Base-by-base conservation (phyloP, 257 asterid species). In the Solanum piurae region DNA sequence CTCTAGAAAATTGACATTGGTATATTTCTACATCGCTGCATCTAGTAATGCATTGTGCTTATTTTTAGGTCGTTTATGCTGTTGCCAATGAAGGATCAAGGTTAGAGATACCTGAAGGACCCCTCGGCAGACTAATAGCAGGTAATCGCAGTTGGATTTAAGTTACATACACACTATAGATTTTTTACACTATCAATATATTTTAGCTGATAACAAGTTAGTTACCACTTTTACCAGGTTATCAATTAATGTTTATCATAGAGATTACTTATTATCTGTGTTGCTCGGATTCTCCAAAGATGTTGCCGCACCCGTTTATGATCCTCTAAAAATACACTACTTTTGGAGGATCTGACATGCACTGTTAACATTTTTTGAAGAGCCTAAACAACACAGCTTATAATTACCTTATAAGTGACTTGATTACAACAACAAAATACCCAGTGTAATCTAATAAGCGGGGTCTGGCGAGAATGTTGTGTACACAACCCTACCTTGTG, bases 71-170 rank as follows among this genome's bases (percentile, higher is more conserved):
- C 44, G 92, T 90, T 72, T 89, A 89, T 86, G 89, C 93, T 33
- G 94, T 93, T 83, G 94, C 93, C 13, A 86, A 95, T 58, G 95
- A 94, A 89, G 96, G 98, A 80, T 92, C 98, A 2, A 92, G 98
- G 77, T 88, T 96, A 89, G 95, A 95, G 92, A 93, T 95, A 83
- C 99, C 99, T 11, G 96, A 94, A 87, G 98, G 98, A 23, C 96
- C 98, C 76, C 91, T 95, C 34, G 96, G 98, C 88, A 92, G 92
- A 89, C 93, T 96, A 77, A 96, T 95, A 79, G 91, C 95, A 92
- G 98, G 98, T 94, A 89, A 83, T 18, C 20, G 4, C 29, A 27
- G 42, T 20, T 5, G 27, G 62, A 46, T 44, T 14, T 46, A 14
- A 79, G 66, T 44, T 79, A 44, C 33, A 80, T 80, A 1, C 27